Base-by-base conservation (phyloP, 192 early-diverging fungal genomes). In the Polychytrium aggregatum region DNA sequence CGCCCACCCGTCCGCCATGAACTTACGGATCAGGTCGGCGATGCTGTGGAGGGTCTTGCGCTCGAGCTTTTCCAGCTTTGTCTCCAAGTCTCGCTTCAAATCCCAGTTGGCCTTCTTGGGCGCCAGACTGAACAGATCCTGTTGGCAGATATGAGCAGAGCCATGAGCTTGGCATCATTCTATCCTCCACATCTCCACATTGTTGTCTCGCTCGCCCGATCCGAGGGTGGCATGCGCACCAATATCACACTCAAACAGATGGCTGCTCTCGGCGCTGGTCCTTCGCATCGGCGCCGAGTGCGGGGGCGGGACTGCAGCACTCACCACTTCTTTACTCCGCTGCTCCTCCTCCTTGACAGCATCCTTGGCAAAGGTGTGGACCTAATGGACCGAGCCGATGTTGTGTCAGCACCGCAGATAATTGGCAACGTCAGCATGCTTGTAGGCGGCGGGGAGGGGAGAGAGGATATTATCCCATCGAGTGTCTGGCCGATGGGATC, bases 31-130 rank as follows among this genome's bases (percentile, higher is more conserved):
- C 40, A 88, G 47, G 30, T 93, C 77, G 9, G 84, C 78, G 22
- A 91, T 71, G 2, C 83, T 79, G 4, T 62, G 56, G 27, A 86
- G 69, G 11, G 87, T 90, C 41, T 59, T 70, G 30, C 71, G 68
- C 46, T 88, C 83, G 33, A 95, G 60, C 44, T 69, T 76, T 16
- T 74, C 76, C 45, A 89, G 48, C 50, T 80, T 84, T 28, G 72
- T 78, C 50, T 91, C 82, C 18, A 95, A 64, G 62, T 92, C 91
- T 24, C 84, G 69, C 53, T 87, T 88, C 42, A 95, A 56, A 61
- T 95, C 91, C 85, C 85, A 92, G 54, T 95, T 88, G 2, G 89
- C 76, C 28, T 85, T 86, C 51, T 78, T 81, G 4, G 91, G 88
- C 14, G 89, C 91, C 17, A 95, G 57, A 21, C 85, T 78, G 33